Percentiles rank a stretch among this genome's conserved stretches.
phyloP scores from a whole-genome alignment of 2,329 filamentous ascomycete genomes.

The Neobulgaria alba region DNA sequence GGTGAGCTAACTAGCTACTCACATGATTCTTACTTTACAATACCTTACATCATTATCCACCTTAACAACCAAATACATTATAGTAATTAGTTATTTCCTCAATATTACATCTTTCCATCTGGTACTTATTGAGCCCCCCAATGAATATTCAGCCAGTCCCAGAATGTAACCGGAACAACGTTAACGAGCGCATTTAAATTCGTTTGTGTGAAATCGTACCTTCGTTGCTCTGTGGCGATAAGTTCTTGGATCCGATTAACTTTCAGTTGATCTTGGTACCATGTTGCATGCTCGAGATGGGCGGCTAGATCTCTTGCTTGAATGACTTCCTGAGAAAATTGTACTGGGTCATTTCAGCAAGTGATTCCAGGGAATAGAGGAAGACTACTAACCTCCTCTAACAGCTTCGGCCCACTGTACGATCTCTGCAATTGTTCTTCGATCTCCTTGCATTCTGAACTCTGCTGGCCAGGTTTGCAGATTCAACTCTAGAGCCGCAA shows the following conservation, averaged over 20 bases:
- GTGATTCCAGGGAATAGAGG: neutral
- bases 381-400: constrained; percentile 37
- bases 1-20: too few relatives aligned
- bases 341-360: neutral
- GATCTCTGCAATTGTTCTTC: constrained; percentile 51
- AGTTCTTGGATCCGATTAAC: constrained; percentile 51
- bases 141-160: constrained; percentile 43
- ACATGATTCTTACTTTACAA: too few relatives aligned
- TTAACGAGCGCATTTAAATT: constrained; percentile 49
- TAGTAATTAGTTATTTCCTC: too few relatives aligned
- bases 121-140: constrained; percentile 35
- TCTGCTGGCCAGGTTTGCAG: constrained; percentile 56
- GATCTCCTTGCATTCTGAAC: constrained; percentile 60
- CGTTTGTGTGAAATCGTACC: constrained; percentile 54
- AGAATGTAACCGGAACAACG: constrained; percentile 42
- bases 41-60: too few relatives aligned
- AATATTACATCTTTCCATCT: too few relatives aligned
- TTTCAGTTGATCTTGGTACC: constrained; percentile 36
- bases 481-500: constrained; percentile 57
- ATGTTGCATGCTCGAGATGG: constrained; percentile 13
- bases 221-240: constrained; percentile 58
- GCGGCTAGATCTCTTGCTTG: constrained; percentile 15
- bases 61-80: too few relatives aligned
- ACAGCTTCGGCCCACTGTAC: constrained; percentile 41
- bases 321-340: constrained; percentile 9